phyloP scores from a whole-genome alignment of 306 rosid genomes.

The Quercus gilva region DNA sequence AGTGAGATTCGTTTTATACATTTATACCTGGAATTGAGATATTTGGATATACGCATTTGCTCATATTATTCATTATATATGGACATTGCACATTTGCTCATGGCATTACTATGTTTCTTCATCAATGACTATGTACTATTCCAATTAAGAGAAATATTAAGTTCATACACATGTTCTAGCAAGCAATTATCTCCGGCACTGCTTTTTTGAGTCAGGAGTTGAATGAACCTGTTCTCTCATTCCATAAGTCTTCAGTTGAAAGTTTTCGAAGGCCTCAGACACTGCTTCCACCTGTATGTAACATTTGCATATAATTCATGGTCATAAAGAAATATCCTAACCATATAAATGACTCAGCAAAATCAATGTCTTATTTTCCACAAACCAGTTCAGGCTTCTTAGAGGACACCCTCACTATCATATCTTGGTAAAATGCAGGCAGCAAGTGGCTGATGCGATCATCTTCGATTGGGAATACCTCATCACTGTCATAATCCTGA shows the following conservation, averaged over 20 bases:
- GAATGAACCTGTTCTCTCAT: constrained; percentile 67
- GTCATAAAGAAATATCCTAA: not conserved
- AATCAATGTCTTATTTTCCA: not conserved
- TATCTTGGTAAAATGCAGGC: constrained; percentile 67
- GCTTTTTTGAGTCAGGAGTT: constrained; percentile 74
- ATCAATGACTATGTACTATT: not conserved
- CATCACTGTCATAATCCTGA: constrained; percentile 69
- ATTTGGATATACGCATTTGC: not conserved
- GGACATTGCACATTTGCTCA: not conserved
- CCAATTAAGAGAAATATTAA: not conserved
- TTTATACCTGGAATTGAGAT: not conserved
- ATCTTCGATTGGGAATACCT: constrained; percentile 51
- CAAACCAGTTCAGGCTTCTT: constrained; percentile 85
- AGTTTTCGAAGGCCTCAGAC: constrained; percentile 79
- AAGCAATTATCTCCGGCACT: constrained; percentile 24
- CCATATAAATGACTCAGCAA: not conserved
- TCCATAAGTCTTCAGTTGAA: constrained; percentile 70
- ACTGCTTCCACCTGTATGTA: constrained; percentile 62
- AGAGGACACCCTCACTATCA: constrained; percentile 78
- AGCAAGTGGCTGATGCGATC: constrained; percentile 73
- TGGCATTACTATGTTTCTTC: not conserved
- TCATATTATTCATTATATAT: not conserved
- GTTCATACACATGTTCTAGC: not conserved
- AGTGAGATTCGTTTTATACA: not conserved
- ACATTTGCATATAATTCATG: constrained; percentile 5